A percentile compares a stretch with the other conserved stretches of the same genome.
Conservation (phyloP, 2,329 filamentous ascomycete species). For the Venturia pyrina region DNA sequence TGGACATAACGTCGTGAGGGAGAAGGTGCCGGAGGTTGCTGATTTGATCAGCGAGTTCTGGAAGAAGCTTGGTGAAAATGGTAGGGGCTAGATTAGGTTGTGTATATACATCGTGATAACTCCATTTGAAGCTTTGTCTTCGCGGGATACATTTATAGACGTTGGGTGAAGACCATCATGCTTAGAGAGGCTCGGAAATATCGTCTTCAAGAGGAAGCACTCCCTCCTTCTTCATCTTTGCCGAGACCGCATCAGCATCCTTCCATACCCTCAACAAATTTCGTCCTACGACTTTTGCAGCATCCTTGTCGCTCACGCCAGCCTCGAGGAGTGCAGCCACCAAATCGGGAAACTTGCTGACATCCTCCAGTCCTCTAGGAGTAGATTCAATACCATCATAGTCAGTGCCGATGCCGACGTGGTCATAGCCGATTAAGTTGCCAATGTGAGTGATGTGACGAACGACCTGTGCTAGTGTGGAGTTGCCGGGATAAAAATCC, state of each 20-base stretch:
- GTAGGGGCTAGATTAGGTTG: background rate
- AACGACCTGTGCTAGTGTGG: constrained; percentile 67
- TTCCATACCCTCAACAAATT: constrained; percentile 80
- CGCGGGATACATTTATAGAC: too few species aligned
- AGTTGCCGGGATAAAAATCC: constrained; percentile 54
- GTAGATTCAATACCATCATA: constrained; percentile 67
- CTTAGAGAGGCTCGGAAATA: constrained; percentile 15
- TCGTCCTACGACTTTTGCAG: constrained; percentile 63
- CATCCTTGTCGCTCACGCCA: constrained; percentile 66
- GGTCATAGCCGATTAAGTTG: constrained; percentile 69
- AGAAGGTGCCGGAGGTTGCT: constrained; percentile 29
- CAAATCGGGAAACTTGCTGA: constrained; percentile 70
- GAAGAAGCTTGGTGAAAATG: constrained; percentile 12
- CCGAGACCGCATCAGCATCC: constrained; percentile 64
- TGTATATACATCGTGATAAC: background rate
- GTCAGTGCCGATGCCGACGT: constrained; percentile 83
- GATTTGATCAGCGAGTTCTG: constrained; percentile 23
- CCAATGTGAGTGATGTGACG: constrained; percentile 78
- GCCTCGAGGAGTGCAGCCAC: constrained; percentile 63
- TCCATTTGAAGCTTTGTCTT: background rate
- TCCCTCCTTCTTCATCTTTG: constrained; percentile 45
- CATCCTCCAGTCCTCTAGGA: constrained; percentile 71
- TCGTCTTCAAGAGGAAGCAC: constrained; percentile 36
- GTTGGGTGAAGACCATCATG: background rate
- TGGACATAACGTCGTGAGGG: constrained; percentile 33